phyloP scores from a whole-genome alignment of 306 rosid genomes.

The Rosa lucieae region DNA sequence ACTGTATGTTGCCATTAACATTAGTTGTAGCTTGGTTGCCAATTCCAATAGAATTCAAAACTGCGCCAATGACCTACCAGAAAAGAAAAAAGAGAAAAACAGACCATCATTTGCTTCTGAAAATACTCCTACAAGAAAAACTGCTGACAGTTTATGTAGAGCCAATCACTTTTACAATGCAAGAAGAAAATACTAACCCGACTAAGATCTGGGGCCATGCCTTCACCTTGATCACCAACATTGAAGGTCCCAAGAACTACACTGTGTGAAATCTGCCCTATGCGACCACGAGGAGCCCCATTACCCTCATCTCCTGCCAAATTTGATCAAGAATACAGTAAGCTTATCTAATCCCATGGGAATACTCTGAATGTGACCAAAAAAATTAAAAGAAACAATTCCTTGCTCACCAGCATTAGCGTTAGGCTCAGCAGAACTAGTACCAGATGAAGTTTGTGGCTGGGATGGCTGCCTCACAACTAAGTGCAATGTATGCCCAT shows the following conservation, averaged over 20 bases:
- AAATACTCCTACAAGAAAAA: not conserved
- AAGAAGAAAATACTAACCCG: conserved; percentile 55
- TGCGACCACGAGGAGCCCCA: conserved; percentile 66
- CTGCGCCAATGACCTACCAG: conserved; percentile 84
- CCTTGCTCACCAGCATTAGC: conserved; percentile 47
- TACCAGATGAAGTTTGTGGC: conserved; percentile 52
- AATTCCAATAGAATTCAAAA: conserved; percentile 82
- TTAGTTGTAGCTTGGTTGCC: conserved; percentile 58
- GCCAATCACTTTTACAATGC: not conserved
- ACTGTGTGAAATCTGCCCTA: conserved; percentile 93
- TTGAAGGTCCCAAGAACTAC: conserved; percentile 95
- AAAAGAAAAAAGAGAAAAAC: conserved; percentile 9
- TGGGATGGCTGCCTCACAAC: conserved; percentile 84
- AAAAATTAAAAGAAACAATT: conserved; percentile 24
- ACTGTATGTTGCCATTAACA: conserved; percentile 44
- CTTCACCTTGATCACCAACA: conserved; percentile 93
- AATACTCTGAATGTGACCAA: not conserved
- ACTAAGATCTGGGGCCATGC: conserved; percentile 67
- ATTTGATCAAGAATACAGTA: conserved; percentile 17
- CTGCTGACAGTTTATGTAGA: not conserved
- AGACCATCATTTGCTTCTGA: conserved; percentile 7
- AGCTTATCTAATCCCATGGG: conserved; percentile 14
- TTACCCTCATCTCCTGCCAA: conserved; percentile 62
- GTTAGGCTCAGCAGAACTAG: conserved; percentile 53
- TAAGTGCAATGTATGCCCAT: conserved; percentile 94